Evolutionary conservation across 139 green algal species (phyloP).

Genomic region (Micractinium conductrix): DNA sequence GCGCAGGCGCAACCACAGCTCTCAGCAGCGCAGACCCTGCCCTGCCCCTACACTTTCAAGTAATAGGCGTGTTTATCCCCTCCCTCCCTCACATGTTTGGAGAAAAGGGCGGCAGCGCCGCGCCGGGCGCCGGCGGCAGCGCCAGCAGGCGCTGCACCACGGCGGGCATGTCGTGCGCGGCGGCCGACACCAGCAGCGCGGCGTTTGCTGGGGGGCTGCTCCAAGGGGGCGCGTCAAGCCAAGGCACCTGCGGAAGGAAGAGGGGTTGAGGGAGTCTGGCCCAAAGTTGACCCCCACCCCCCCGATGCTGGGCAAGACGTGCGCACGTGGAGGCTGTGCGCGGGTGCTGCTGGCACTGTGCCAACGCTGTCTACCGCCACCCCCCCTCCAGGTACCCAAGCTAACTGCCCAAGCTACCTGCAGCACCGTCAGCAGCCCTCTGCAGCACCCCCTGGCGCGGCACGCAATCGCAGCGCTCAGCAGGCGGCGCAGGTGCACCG

Average conservation of each 20-base stretch:
- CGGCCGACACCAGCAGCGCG: not conserved
- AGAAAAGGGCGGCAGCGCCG: not conserved
- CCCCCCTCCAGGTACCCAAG: too few species aligned
- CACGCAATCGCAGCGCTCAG: constrained; percentile 8
- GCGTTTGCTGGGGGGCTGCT: not conserved
- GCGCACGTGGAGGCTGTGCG: too few species aligned
- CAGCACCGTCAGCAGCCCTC: not conserved
- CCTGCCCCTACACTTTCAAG: not conserved
- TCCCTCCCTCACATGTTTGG: constrained; percentile 6
- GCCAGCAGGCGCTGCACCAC: constrained; percentile 15
- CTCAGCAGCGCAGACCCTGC: not conserved
- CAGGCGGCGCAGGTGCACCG: not conserved
- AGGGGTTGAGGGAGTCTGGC: too few species aligned
- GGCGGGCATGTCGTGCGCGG: constrained; percentile 3
- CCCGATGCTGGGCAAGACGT: too few species aligned
- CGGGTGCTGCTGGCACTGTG: too few species aligned
- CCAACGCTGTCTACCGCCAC: too few species aligned
- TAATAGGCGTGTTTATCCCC: not conserved
- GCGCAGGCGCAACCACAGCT: too few species aligned
- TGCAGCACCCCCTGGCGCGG: constrained; percentile 7
- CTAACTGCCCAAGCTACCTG: too few species aligned
- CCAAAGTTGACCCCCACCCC: too few species aligned
- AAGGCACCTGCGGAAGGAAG: too few species aligned
- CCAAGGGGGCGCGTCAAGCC: not conserved
- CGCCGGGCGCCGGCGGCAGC: not conserved